Base-by-base conservation (phyloP, 2,329 filamentous ascomycete species). In the Trichophaea hybrida region DNA sequence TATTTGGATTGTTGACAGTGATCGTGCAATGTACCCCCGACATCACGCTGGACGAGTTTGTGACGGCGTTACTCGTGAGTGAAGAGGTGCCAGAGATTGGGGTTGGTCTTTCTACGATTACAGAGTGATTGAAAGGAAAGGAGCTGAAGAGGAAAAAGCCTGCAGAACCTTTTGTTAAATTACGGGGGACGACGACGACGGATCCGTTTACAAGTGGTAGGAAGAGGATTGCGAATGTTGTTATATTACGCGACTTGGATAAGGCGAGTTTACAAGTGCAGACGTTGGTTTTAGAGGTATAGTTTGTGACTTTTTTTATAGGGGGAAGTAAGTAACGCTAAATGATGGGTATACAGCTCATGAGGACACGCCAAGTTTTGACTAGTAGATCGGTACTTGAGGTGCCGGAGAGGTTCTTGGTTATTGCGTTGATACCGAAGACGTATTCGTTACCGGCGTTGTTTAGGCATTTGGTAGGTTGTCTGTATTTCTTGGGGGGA, bases 1-100 rank as follows among this genome's bases (percentile, higher is more conserved):
- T 83, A 2, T 96, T 96, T 70, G 82, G 82, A 51, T 78, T 95
- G 37, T 77, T 78, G 15, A 82, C 80, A 67, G 79, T 79, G 57
- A 76, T 89, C 43, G 73, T 97, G 59, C 77, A 87, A 64, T 96
- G 88, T 74, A 80, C 80, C 6, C 73, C 81, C 37, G 74, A 80
- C 52, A 94, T 83, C 1, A 89, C 85, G 4, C 77, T 94, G 50
- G 88, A 95, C 65, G 84, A 89, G 60, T 91, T 98, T 70, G 83
- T 81, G 46, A 77, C 81, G 64, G 79, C 82, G 4, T 81, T 96
- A 55, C 77, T 91, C 48, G 70, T 76, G 48, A 69, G 71, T 6
- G 60, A 63, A 31, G 64, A 64, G 55, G 58, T 12, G 50, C n/a
- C n/a, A n/a, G n/a, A n/a, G n/a, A n/a, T n/a, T n/a, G n/a, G n/a